phyloP scores from a whole-genome alignment of 257 asterid species.

The Scutellaria barbata region DNA sequence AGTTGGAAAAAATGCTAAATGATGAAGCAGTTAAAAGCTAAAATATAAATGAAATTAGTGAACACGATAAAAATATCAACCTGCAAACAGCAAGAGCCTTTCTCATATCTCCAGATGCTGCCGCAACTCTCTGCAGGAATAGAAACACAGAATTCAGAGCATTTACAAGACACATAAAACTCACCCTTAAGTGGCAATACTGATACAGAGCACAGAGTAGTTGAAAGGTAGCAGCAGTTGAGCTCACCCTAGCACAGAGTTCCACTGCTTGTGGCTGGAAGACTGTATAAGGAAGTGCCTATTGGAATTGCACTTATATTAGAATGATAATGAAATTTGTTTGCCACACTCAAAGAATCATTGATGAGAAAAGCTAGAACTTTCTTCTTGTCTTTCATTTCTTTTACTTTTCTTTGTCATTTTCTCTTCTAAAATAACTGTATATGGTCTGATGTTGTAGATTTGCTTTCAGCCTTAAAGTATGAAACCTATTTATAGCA shows the following conservation, averaged over 20 bases:
- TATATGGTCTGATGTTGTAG: slow-evolving; percentile 23
- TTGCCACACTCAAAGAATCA: slow-evolving; percentile 15
- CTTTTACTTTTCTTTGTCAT: not conserved
- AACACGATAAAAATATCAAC: slow-evolving; percentile 46
- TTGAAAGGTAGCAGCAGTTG: slow-evolving; percentile 21
- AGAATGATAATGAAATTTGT: slow-evolving; percentile 31
- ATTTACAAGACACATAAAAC: slow-evolving; percentile 26
- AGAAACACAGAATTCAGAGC: slow-evolving; percentile 36
- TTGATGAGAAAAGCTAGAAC: slow-evolving; percentile 20
- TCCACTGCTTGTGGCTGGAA: slow-evolving; percentile 94
- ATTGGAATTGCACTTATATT: slow-evolving; percentile 42
- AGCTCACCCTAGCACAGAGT: slow-evolving; percentile 90
- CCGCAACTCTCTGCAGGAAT: slow-evolving; percentile 78
- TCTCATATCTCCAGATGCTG: slow-evolving; percentile 97
- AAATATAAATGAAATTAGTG: slow-evolving; percentile 20
- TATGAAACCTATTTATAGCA: slow-evolving; percentile 9
- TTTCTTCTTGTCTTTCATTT: not conserved
- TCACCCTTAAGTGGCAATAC: not conserved
- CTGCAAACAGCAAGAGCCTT: slow-evolving; percentile 95
- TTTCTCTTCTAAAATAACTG: not conserved
- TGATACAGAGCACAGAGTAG: slow-evolving; percentile 26
- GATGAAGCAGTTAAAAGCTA: slow-evolving; percentile 6
- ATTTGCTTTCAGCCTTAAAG: slow-evolving; percentile 25
- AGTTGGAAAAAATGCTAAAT: not conserved
- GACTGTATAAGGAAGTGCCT: slow-evolving; percentile 78